Conservation (phyloP, 2,329 filamentous ascomycete species). For the Emmonsia crescens region DNA sequence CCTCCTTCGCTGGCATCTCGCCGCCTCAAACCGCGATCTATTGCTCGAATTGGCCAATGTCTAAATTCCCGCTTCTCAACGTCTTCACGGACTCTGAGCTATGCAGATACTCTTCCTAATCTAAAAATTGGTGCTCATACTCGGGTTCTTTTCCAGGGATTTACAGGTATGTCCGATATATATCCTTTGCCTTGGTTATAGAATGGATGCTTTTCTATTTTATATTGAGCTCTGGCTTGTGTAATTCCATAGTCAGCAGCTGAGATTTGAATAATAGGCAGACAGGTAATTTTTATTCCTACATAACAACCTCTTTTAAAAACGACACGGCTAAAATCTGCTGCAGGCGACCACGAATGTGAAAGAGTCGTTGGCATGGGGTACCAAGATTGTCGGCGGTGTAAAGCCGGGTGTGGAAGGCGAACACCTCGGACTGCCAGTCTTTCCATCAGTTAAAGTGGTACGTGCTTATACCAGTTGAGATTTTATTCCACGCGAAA, state of each 20-base stretch:
- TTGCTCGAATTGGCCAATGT: constrained; percentile 1
- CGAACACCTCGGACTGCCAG: constrained; percentile 61
- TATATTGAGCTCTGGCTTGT: not conserved
- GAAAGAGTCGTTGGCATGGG: constrained; percentile 63
- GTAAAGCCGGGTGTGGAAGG: constrained; percentile 60
- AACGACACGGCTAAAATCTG: not conserved
- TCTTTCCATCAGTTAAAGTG: constrained; percentile 56
- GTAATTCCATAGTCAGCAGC: not conserved
- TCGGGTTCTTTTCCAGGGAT: constrained; percentile 59
- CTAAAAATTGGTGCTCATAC: constrained; percentile 57
- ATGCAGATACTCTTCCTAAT: constrained; percentile 54
- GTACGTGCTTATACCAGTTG: constrained; percentile 21
- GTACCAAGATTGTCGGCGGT: constrained; percentile 69
- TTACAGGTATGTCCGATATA: constrained; percentile 43
- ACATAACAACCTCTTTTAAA: not conserved
- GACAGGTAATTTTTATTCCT: constrained; percentile 23
- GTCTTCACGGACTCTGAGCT: constrained; percentile 24
- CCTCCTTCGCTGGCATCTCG: not conserved
- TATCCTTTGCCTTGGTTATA: not conserved
- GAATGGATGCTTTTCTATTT: not conserved
- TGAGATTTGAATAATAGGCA: constrained; percentile 18
- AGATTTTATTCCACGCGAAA: too few species aligned
- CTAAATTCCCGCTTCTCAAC: constrained; percentile 21
- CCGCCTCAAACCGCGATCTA: not conserved
- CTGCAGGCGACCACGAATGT: constrained; percentile 60